A percentile compares a stretch with the other conserved stretches of the same genome.
These are phyloP conservation scores for Citrus hindsii DNA, from an alignment of 345 rosid genomes.

Conservation along the genomic window DNA sequence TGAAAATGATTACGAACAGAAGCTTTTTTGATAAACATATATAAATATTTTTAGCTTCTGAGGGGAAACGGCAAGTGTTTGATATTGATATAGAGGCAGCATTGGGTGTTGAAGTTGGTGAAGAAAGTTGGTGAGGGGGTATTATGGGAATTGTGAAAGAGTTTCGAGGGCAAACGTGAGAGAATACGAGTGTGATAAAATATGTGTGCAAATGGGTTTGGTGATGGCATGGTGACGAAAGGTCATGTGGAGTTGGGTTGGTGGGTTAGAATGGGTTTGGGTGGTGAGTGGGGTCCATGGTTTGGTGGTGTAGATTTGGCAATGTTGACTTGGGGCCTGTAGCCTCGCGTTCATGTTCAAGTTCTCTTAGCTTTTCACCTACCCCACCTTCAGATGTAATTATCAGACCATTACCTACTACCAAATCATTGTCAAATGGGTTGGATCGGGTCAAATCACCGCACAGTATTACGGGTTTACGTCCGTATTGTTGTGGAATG, in stretches of 20 bases:
- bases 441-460: neutral
- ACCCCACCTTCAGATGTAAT: neutral
- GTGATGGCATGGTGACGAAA: neutral
- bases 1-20: neutral
- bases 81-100: slow-evolving; percentile 19
- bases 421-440: neutral
- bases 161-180: neutral
- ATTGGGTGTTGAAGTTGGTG: slow-evolving; percentile 11
- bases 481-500: no score
- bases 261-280: neutral
- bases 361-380: neutral
- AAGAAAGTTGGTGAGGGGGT: slow-evolving; percentile 19
- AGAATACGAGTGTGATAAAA: neutral
- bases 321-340: neutral
- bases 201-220: neutral
- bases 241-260: neutral
- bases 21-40: neutral
- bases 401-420: slow-evolving; percentile 12
- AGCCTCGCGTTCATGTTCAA: neutral
- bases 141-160: neutral
- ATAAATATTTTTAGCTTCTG: neutral
- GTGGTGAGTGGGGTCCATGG: slow-evolving; percentile 12
- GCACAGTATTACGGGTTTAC: neutral
- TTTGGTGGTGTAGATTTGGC: neutral
- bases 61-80: neutral